These are phyloP conservation scores for Fusarium sp. DNA, from an alignment of 2,329 filamentous ascomycete genomes.

Conservation along the genomic window DNA sequence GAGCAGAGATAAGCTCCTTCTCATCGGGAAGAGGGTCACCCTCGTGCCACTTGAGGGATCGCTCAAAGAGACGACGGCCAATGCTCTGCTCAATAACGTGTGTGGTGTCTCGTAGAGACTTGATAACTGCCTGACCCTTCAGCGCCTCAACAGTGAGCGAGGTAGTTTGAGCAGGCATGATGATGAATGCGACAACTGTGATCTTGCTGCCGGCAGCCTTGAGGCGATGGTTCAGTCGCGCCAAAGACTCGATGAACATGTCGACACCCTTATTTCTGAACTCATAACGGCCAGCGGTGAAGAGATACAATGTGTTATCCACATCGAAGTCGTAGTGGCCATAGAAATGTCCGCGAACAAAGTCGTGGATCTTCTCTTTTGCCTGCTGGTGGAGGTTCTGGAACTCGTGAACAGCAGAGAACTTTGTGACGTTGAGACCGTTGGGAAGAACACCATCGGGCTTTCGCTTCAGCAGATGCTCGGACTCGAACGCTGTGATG, in stretches of 20 bases:
- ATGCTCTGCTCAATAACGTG: slow-evolving; percentile 93
- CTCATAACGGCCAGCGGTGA: slow-evolving; percentile 96
- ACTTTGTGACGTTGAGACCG: slow-evolving; percentile 95
- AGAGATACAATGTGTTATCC: slow-evolving; percentile 97
- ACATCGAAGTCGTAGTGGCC: slow-evolving; percentile 97
- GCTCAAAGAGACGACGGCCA: slow-evolving; percentile 92
- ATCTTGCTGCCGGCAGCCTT: slow-evolving; percentile 87
- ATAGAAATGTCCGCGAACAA: slow-evolving; percentile 97
- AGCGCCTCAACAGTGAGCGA: slow-evolving; percentile 95
- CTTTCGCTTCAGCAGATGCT: slow-evolving; percentile 96
- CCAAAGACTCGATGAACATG: slow-evolving; percentile 98
- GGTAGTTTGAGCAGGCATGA: slow-evolving; percentile 97
- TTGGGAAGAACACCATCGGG: slow-evolving; percentile 97
- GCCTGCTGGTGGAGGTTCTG: slow-evolving; percentile 97
- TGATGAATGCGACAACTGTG: slow-evolving; percentile 96
- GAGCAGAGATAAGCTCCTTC: slow-evolving; percentile 91
- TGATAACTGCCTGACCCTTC: slow-evolving; percentile 97
- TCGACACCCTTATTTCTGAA: slow-evolving; percentile 99
- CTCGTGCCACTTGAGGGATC: slow-evolving; percentile 94
- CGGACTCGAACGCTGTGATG: slow-evolving; percentile 97
- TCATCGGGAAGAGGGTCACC: slow-evolving; percentile 93
- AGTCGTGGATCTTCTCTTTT: slow-evolving; percentile 98
- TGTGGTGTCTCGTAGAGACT: slow-evolving; percentile 92
- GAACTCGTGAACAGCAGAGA: slow-evolving; percentile 98
- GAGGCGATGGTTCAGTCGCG: slow-evolving; percentile 91